Percentiles rank a stretch among this genome's conserved stretches.
Conservation (phyloP, 352 stramenopile species). For the Phytophthora chlamydospora region DNA sequence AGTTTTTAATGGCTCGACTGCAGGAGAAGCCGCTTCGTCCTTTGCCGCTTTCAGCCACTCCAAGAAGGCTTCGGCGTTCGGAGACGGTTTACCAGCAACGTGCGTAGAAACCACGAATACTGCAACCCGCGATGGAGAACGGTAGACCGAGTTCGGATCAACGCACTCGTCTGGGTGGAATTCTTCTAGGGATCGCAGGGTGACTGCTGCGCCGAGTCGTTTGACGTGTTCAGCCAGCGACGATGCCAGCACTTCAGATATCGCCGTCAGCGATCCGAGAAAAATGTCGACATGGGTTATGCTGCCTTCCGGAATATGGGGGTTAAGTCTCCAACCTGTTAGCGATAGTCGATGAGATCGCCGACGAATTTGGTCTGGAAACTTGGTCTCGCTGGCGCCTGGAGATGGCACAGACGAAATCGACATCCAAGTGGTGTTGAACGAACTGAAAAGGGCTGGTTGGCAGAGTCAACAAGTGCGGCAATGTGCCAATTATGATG, state of each 20-base stretch:
- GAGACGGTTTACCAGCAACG: constrained; percentile 93
- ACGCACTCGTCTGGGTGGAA: constrained; percentile 52
- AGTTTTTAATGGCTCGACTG: neutral
- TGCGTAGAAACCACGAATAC: constrained; percentile 96
- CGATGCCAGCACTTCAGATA: constrained; percentile 92
- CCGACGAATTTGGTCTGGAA: constrained; percentile 1
- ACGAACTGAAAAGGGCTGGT: too few relatives aligned
- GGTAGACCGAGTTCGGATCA: constrained; percentile 32
- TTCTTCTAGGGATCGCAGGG: constrained; percentile 89
- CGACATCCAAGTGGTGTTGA: neutral
- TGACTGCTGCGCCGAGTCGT: constrained; percentile 58
- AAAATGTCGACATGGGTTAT: constrained; percentile 87
- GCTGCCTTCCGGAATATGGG: constrained; percentile 5
- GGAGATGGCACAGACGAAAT: neutral
- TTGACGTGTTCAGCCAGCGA: constrained; percentile 75
- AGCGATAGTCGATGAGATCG: constrained; percentile 15
- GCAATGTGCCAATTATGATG: neutral
- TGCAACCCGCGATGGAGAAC: constrained; percentile 33
- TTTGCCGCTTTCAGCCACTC: constrained; percentile 65
- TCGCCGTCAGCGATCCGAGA: constrained; percentile 95
- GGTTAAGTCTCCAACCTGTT: constrained; percentile 5
- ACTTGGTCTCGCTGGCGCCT: neutral
- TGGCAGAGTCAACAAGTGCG: neutral
- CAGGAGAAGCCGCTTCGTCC: neutral
- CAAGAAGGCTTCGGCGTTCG: constrained; percentile 92